Evolutionary conservation across 257 asterid genomes (phyloP).

Genomic region (Nicotiana attenuata): DNA sequence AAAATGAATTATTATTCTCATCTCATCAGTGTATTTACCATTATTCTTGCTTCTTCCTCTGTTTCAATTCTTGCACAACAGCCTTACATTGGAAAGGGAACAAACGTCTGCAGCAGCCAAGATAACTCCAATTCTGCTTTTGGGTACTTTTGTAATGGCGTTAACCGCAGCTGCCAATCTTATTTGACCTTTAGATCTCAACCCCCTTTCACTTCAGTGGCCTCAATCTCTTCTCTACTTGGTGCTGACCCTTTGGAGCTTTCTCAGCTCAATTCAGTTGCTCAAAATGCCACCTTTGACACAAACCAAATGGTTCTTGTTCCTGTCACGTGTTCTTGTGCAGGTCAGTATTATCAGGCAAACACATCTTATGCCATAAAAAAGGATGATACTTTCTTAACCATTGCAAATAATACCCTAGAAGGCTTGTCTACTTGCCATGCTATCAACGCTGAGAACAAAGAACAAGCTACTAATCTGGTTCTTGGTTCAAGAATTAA

Average conservation of each 20-base stretch:
- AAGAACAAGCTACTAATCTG: background rate
- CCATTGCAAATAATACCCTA: conserved; percentile 37
- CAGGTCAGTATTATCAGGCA: conserved; percentile 46
- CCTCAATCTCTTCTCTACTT: conserved; percentile 56
- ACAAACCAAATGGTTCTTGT: conserved; percentile 39
- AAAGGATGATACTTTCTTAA: background rate
- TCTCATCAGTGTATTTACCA: conserved; percentile 14
- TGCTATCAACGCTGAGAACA: conserved; percentile 50
- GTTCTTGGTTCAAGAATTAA: conserved; percentile 26
- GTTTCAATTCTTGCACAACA: conserved; percentile 51
- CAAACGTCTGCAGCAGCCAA: conserved; percentile 18
- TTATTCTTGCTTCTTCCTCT: conserved; percentile 26
- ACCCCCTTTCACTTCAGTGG: conserved; percentile 44
- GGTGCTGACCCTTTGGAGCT: conserved; percentile 37
- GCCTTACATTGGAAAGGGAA: conserved; percentile 41
- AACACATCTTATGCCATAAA: conserved; percentile 43
- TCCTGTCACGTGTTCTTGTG: conserved; percentile 77
- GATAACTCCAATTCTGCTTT: conserved; percentile 44
- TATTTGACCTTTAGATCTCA: conserved; percentile 70
- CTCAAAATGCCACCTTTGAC: conserved; percentile 26
- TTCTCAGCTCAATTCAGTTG: conserved; percentile 53
- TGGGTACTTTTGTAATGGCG: conserved; percentile 80
- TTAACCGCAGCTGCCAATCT: conserved; percentile 43
- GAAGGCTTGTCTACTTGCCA: conserved; percentile 73
- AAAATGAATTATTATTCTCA: conserved; percentile 26